A percentile compares a stretch with the other conserved stretches of the same genome.
Evolutionary conservation across 73 alveolate genomes (phyloP).

Genomic region (Paramecium caudatum): DNA sequence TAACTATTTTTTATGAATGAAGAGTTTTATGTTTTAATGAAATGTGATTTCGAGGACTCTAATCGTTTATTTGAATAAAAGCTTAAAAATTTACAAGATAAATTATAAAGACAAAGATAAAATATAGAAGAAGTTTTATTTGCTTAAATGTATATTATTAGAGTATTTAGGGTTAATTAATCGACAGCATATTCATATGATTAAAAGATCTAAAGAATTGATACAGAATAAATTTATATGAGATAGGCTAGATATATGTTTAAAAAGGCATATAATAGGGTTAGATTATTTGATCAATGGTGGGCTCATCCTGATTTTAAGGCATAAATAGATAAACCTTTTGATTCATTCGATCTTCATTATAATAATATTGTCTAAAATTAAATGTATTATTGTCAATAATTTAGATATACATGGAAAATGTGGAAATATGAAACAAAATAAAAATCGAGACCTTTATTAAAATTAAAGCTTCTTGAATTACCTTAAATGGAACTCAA

Average conservation of each 20-base stretch:
- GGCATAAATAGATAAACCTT: constrained; percentile 47
- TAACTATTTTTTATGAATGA: constrained; percentile 18
- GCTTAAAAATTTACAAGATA: not conserved
- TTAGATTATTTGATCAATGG: constrained; percentile 56
- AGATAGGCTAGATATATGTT: constrained; percentile 64
- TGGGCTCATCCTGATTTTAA: constrained; percentile 76
- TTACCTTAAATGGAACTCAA: not conserved
- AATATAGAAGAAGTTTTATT: constrained; percentile 8
- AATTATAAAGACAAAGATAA: not conserved
- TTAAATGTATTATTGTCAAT: not conserved
- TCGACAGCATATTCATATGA: constrained; percentile 17
- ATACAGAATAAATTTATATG: constrained; percentile 30
- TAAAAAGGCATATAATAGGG: constrained; percentile 55
- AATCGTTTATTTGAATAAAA: not conserved
- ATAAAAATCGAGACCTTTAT: constrained; percentile 68
- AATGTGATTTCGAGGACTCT: constrained; percentile 18
- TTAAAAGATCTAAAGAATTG: constrained; percentile 47
- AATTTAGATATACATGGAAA: constrained; percentile 65
- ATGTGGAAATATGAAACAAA: constrained; percentile 75
- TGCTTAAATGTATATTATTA: not conserved
- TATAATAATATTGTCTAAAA: not conserved
- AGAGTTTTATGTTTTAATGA: not conserved
- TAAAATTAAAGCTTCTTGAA: constrained; percentile 45
- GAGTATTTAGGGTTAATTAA: not conserved
- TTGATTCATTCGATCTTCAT: constrained; percentile 28